A percentile compares a stretch with the other conserved stretches of the same genome.
These are phyloP conservation scores for Glycyrrhiza uralensis DNA, from an alignment of 306 rosid genomes.

Conservation along the genomic window DNA sequence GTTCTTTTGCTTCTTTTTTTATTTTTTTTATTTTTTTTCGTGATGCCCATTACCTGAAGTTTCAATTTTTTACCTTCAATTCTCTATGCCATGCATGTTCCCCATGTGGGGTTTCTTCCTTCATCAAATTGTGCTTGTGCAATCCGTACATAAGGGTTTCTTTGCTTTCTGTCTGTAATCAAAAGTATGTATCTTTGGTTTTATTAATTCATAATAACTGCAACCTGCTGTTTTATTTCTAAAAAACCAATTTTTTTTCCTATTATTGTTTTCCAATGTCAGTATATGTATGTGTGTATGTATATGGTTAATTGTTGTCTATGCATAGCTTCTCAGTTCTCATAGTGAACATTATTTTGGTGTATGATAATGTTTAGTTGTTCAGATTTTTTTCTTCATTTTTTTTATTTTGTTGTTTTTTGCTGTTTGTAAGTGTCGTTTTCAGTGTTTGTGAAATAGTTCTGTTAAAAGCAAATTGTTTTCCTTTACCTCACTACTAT, in stretches of 20 bases:
- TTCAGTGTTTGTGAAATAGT: not conserved
- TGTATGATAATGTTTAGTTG: not conserved
- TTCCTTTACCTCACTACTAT: not conserved
- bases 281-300: not conserved
- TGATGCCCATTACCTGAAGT: not conserved
- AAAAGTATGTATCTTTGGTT: not conserved
- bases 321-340: not conserved
- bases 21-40: not conserved
- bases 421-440: not conserved
- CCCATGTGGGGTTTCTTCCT: not conserved
- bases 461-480: not conserved
- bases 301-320: not conserved
- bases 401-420: not conserved
- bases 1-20: not conserved
- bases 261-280: not conserved
- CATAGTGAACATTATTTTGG: not conserved
- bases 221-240: not conserved
- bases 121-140: not conserved
- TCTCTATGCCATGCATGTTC: not conserved
- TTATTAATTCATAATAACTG: not conserved
- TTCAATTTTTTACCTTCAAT: conserved; percentile 2
- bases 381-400: not conserved
- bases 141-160: not conserved
- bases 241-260: not conserved
- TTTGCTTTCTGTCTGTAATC: not conserved